Evolutionary conservation across 2,329 filamentous ascomycete species (phyloP), one percentile per base, ranked within the genome.

Genomic region (Claviceps capensis): DNA sequence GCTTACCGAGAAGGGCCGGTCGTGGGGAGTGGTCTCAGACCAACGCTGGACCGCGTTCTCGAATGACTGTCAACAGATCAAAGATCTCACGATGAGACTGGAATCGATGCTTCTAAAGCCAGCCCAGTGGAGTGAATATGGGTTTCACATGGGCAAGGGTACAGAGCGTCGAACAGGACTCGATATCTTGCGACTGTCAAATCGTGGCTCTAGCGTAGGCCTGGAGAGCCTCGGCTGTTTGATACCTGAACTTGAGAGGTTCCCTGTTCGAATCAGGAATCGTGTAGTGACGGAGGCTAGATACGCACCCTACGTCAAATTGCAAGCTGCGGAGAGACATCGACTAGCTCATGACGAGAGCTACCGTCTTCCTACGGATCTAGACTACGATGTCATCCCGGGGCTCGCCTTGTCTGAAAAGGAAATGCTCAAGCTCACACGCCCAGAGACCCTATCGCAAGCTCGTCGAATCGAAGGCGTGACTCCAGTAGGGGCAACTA

Each of bases 381-480:
- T 97, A 14, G 82, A 96, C 60, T 98, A 96, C 61, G 75, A 80
- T 44, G 61, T 67, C 13, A 76, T 98, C 0, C 72, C 77, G 37
- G 89, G 89, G 0, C 72, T 98, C 50, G 89, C 86, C 52, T 77
- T 81, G 40, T 89, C 88, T 53, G 93, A 97, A 71, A 83, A 79
- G 66, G 75, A 80, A 30, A 76, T 84, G 4, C 72, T 98, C 38
- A 76, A 78, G 53, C 71, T 74, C 2, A 85, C 88, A 1, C 73
- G 80, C 49, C 93, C 93, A 0, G 88, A 94, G 67, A 94, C 81
- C 55, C 74, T 98, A 22, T 91, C 88, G 0, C 93, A 96, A 75
- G 91, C 91, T 36, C 76, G 88, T 48, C 73, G 93, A 14, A 80
- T 96, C 11, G 93, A 98, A 67, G 91, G 91, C 4, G 72, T 85